Conservation (phyloP, 1,139 yeast species). For the Geotrichum cucujoidarum region DNA sequence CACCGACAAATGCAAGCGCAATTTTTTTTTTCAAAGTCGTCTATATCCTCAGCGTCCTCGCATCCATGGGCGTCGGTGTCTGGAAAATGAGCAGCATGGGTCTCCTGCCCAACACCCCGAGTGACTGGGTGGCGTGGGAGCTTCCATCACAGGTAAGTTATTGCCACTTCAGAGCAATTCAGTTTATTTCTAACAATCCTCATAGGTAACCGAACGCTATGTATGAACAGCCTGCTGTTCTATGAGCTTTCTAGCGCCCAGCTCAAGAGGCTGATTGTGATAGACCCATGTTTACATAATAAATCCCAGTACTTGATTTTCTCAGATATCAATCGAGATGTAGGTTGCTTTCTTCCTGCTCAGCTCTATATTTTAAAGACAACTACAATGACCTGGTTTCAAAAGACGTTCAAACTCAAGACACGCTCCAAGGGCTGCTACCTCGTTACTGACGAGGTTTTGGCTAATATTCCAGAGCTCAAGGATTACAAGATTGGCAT, state of each 20-base stretch:
- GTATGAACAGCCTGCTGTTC: too few relatives aligned
- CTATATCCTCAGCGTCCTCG: slow-evolving; percentile 57
- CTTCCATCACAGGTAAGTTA: slow-evolving; percentile 37
- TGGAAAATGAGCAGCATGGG: slow-evolving; percentile 90
- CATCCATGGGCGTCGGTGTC: slow-evolving; percentile 67
- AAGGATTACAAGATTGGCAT: slow-evolving; percentile 57
- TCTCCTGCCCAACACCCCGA: slow-evolving; percentile 73
- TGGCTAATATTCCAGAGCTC: slow-evolving; percentile 53
- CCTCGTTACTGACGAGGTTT: slow-evolving; percentile 63
- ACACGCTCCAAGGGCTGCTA: slow-evolving; percentile 66
- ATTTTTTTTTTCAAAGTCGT: slow-evolving; percentile 46
- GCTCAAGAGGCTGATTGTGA: too few relatives aligned
- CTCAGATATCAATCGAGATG: too few relatives aligned
- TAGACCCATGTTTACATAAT: too few relatives aligned
- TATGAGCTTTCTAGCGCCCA: too few relatives aligned
- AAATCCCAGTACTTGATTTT: too few relatives aligned
- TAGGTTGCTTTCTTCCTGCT: background rate
- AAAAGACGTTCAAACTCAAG: slow-evolving; percentile 51
- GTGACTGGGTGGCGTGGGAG: slow-evolving; percentile 95
- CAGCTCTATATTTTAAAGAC: background rate
- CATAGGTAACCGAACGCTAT: too few relatives aligned
- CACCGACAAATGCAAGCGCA: slow-evolving; percentile 37
- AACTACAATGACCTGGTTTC: slow-evolving; percentile 30
- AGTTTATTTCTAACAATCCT: too few relatives aligned
- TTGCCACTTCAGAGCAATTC: background rate